phyloP scores from a whole-genome alignment of 1,284 basidiomycete genomes.

The Pisolithus thermaeus region DNA sequence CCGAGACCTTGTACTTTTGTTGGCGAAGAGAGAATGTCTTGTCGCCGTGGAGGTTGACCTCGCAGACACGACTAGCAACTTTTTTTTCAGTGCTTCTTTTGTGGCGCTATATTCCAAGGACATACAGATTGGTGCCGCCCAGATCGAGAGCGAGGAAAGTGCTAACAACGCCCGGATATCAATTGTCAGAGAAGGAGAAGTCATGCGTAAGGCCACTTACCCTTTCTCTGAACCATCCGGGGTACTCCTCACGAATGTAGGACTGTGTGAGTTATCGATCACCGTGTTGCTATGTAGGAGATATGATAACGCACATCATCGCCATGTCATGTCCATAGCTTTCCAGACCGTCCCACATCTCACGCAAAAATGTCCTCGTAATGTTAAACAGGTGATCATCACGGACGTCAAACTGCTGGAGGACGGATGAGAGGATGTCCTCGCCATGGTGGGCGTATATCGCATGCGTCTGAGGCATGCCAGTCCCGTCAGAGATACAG shows the following conservation, averaged over 20 bases:
- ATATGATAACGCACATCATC: constrained; percentile 63
- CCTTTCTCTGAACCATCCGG: constrained; percentile 89
- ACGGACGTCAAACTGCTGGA: constrained; percentile 64
- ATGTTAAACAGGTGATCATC: constrained; percentile 61
- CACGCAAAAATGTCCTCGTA: constrained; percentile 73
- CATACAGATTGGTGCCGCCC: constrained; percentile 91
- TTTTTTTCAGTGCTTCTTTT: constrained; percentile 1
- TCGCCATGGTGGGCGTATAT: constrained; percentile 11
- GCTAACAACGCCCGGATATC: constrained; percentile 34
- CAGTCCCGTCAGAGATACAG: background rate
- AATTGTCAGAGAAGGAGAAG: constrained; percentile 1
- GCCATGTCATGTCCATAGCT: constrained; percentile 77
- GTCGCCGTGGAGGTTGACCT: constrained; percentile 85
- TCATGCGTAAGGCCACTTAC: constrained; percentile 40
- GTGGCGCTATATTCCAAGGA: constrained; percentile 6
- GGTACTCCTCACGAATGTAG: constrained; percentile 85
- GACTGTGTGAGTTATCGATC: constrained; percentile 37
- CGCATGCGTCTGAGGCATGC: constrained; percentile 10
- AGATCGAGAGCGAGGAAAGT: constrained; percentile 93
- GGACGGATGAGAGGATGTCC: constrained; percentile 42
- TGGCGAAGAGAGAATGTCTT: constrained; percentile 85
- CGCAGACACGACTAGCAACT: constrained; percentile 77
- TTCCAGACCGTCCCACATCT: constrained; percentile 67
- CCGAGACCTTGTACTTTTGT: constrained; percentile 92
- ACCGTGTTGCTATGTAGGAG: background rate